Evolutionary conservation across 352 stramenopile species (phyloP), one percentile per base, ranked within the genome.

Genomic region (Pythium sp.): DNA sequence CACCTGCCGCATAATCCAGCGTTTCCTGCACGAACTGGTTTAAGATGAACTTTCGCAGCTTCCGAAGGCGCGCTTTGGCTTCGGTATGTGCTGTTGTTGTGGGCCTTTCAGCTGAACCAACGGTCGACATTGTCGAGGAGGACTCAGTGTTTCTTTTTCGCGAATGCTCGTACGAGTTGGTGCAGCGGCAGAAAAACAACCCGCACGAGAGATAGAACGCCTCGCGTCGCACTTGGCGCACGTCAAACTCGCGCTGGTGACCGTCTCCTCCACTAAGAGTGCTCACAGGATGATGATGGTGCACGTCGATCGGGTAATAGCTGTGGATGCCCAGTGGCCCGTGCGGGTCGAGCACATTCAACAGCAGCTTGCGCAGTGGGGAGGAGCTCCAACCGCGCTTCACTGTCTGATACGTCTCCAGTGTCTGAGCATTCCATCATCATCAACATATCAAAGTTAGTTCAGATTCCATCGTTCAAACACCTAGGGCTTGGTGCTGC

Each of bases 201-300:
- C 87, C 87, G 62, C 87, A 94, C 3, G 85, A 78, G 5, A 94
- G 61, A 47, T 94, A 94, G 60, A 92, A 94, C 0, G 82, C 83
- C 74, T 94, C 87, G 24, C 87, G 87, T 3, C 85, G 79, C 67
- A 94, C 72, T 15, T 62, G 46, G 3, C 66, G 71, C n/a, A 87
- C 72, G 41, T 91, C 80, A 63, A 84, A 71, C 46, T 70, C 54
- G 2, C 51, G 65, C 32, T 20, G 69, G 69, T 55, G 34, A 20
- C 24, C 53, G 12, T 0, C 30, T 32, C 30, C 46, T 2, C 38
- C 26, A 22, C 34, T 9, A 34, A 11, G 14, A 32, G 30, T 1
- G 20, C 3, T 24, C 22, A 28, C 38, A 43, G 11, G 15, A 38
- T 1, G 18, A 54, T n/a, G 22, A 6, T 34, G 15, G 26, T 64